Base-by-base conservation (phyloP, 2,329 filamentous ascomycete genomes). In the Ophiostoma triangulosporum region DNA sequence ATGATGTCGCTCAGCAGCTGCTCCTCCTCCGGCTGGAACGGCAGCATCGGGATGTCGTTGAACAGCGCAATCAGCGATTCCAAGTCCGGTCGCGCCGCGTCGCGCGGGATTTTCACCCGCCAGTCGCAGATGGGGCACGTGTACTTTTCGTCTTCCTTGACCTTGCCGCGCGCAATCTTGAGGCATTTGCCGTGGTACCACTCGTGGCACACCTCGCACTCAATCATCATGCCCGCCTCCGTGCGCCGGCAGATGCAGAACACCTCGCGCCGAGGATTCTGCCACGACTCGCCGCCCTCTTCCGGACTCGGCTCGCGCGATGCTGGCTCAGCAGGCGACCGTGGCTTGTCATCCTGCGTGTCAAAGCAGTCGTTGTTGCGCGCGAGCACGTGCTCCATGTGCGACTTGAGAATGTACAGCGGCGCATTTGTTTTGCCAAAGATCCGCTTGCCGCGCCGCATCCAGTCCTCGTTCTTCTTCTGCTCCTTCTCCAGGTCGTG, bases 101-200 rank as follows among this genome's bases (percentile, higher is more conserved):
- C 93, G 46, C 93, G 87, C 26, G 93, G 93, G 52, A 98, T 97
- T 70, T 91, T 94, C 64, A 96, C 86, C 17, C 93, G 84, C 81
- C 90, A 96, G 66, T 98, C 93, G 65, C 93, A 98, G 57, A 98
- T 95, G 0, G 93, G 93, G 63, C 93, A 98, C 1, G 91, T 97
- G 65, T 96, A 98, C 66, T 95, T 95, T 64, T 97, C 93, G 58
- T 95, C 91, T 64, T 97, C 93, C 69, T 97, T 97, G 62, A 98
- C 88, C 65, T 97, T 98, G 51, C 93, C 93, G 50, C 93, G 81
- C 3, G 93, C 93, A 63, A 98, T 96, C 72, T 98, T 98, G 35
- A 98, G 75, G 63, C 93, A 98, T 68, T 96, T 97, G 56, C 93
- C 91, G 63, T 98, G 93, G 64, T 98, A 98, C 93, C 93, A 98